Percentiles rank a stretch among this genome's conserved stretches.
Conservation (phyloP, 2,329 filamentous ascomycete species). For the Calonectria henricotiae region DNA sequence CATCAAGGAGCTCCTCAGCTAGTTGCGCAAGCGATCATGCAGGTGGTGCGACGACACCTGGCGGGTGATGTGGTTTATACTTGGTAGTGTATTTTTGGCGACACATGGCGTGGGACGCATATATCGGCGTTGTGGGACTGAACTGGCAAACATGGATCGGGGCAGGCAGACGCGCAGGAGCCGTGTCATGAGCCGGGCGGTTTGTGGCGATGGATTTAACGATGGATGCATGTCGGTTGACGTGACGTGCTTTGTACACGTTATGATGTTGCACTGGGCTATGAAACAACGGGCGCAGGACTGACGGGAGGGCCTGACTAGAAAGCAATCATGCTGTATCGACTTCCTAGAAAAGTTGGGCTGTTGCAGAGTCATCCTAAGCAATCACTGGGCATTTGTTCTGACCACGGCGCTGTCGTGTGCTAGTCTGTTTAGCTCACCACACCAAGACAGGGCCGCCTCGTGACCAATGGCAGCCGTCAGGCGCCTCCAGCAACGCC, state of each 20-base stretch:
- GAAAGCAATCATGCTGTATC: conserved; percentile 41
- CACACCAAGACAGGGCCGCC: conserved; percentile 24
- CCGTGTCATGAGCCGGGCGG: conserved; percentile 31
- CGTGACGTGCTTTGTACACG: conserved; percentile 37
- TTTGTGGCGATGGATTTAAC: conserved; percentile 32
- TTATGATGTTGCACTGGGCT: conserved; percentile 30
- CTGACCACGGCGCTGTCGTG: conserved; percentile 21
- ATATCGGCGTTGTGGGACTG: conserved; percentile 40
- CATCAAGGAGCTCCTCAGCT: conserved; percentile 89
- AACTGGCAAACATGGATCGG: conserved; percentile 32
- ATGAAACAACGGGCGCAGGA: conserved; percentile 41
- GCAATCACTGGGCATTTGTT: conserved; percentile 30
- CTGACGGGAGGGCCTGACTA: conserved; percentile 47
- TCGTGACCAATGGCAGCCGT: conserved; percentile 31
- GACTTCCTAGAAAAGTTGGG: conserved; percentile 12
- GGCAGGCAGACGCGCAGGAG: conserved; percentile 26
- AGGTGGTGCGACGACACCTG: conserved; percentile 3
- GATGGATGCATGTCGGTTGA: conserved; percentile 30
- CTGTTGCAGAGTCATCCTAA: conserved; percentile 25
- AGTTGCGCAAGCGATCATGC: conserved; percentile 36
- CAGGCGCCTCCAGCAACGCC: conserved; percentile 29
- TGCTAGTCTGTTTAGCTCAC: conserved; percentile 34
- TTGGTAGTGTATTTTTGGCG: conserved; percentile 22
- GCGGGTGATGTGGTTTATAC: conserved; percentile 24
- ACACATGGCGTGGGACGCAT: conserved; percentile 34